Conservation (phyloP, 2,329 filamentous ascomycete genomes). For the Lecanicillium sp. region DNA sequence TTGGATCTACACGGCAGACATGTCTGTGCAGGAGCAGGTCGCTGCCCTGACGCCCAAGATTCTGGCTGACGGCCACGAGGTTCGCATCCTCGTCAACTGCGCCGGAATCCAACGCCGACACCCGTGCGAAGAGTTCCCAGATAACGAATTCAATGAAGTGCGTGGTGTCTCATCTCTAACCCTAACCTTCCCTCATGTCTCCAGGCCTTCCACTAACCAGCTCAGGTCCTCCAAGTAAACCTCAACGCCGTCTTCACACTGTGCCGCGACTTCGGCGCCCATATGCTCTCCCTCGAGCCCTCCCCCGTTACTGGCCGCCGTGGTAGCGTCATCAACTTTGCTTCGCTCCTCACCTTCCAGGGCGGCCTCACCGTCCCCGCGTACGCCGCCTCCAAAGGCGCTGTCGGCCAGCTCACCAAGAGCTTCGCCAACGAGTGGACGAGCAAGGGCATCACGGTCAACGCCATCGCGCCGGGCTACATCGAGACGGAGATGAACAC, state of each 20-base stretch:
- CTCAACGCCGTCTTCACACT: constrained; percentile 75
- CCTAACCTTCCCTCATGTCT: background rate
- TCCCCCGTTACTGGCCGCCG: constrained; percentile 46
- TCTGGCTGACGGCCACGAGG: constrained; percentile 55
- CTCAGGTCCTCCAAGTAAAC: constrained; percentile 74
- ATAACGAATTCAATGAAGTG: constrained; percentile 67
- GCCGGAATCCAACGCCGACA: constrained; percentile 80
- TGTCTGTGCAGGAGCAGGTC: constrained; percentile 55
- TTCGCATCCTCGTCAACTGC: constrained; percentile 79
- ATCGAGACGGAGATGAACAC: constrained; percentile 93
- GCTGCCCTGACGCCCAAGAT: constrained; percentile 54
- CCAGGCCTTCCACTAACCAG: background rate
- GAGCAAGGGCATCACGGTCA: constrained; percentile 71
- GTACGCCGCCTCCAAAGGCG: constrained; percentile 81
- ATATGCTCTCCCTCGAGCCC: constrained; percentile 60
- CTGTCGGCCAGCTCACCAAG: constrained; percentile 78
- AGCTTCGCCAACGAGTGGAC: constrained; percentile 84
- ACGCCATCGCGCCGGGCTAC: constrained; percentile 85
- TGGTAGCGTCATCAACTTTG: constrained; percentile 79
- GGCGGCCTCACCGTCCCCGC: constrained; percentile 84
- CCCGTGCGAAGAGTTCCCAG: constrained; percentile 68
- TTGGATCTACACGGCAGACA: constrained; percentile 63
- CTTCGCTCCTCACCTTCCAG: constrained; percentile 74
- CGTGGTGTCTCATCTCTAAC: no score
- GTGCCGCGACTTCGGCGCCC: constrained; percentile 68